Conservation (phyloP, 78 protist genomes). For the Dictyostelium intermedium region DNA sequence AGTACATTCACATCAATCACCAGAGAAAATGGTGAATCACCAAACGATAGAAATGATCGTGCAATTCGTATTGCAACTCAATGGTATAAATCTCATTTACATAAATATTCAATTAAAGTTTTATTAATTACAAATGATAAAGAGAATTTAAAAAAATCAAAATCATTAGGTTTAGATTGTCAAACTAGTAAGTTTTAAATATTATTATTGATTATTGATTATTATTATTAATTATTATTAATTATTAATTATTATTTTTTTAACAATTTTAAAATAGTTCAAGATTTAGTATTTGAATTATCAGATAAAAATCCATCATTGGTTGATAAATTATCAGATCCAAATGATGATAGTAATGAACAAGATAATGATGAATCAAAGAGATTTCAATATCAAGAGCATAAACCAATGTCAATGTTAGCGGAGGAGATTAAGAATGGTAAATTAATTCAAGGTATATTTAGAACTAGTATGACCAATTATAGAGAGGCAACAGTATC, state of each 20-base stretch:
- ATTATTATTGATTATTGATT: background rate
- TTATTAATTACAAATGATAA: constrained; percentile 84
- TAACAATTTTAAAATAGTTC: background rate
- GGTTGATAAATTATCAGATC: constrained; percentile 72
- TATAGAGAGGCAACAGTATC: constrained; percentile 67
- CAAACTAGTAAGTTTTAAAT: constrained; percentile 22
- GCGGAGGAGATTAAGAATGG: constrained; percentile 63
- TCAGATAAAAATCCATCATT: constrained; percentile 47
- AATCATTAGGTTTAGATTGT: constrained; percentile 67
- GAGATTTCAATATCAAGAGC: constrained; percentile 32
- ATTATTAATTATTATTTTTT: background rate
- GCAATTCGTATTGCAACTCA: constrained; percentile 80
- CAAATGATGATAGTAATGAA: constrained; percentile 28
- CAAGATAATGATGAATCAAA: background rate
- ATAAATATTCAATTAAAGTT: constrained; percentile 10
- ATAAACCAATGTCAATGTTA: background rate
- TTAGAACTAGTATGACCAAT: constrained; percentile 49
- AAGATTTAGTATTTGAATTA: constrained; percentile 60
- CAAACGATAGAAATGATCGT: constrained; percentile 93
- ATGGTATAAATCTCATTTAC: constrained; percentile 84
- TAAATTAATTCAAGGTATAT: constrained; percentile 56
- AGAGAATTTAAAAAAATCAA: constrained; percentile 68
- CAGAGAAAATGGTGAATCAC: constrained; percentile 85
- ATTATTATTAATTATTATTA: background rate
- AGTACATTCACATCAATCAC: constrained; percentile 9